Percentiles rank a stretch among this genome's conserved stretches.
Evolutionary conservation across 2,329 filamentous ascomycete genomes (phyloP).

Genomic region (Colletotrichum musicola): DNA sequence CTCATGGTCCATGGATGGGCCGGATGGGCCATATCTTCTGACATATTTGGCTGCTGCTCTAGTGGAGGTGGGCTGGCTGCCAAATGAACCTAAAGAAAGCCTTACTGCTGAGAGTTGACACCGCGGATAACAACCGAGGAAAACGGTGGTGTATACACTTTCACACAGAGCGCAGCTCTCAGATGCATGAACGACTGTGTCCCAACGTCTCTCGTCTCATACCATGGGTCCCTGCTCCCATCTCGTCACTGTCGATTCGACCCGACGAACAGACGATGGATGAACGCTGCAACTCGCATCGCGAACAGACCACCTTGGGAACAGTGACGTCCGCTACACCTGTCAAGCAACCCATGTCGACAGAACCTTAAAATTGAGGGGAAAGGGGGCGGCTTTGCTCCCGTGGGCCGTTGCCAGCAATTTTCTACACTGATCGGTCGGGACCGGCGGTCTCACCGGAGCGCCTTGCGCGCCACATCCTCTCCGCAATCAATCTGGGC

Average conservation of each 20-base stretch:
- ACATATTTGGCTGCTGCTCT: not conserved
- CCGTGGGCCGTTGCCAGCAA: constrained; percentile 12
- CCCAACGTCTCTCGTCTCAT: constrained; percentile 13
- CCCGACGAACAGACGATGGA: constrained; percentile 31
- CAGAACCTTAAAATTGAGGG: constrained; percentile 27
- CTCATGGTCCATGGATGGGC: not conserved
- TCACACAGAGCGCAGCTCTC: constrained; percentile 8
- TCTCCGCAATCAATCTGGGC: not conserved
- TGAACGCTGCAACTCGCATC: constrained; percentile 29
- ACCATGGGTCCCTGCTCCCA: constrained; percentile 11
- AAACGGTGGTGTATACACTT: constrained; percentile 6
- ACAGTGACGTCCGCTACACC: constrained; percentile 29
- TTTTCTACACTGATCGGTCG: not conserved
- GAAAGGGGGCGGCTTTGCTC: constrained; percentile 17
- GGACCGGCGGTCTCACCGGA: constrained; percentile 6
- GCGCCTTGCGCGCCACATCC: not conserved
- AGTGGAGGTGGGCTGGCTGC: not conserved
- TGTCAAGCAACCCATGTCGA: constrained; percentile 32
- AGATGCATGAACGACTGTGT: constrained; percentile 28
- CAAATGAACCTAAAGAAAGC: constrained; percentile 5
- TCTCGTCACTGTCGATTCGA: constrained; percentile 6
- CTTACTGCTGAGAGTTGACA: not conserved
- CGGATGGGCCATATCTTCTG: not conserved
- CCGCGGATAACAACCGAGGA: not conserved
- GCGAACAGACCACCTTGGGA: constrained; percentile 31